Evolutionary conservation across 2,329 filamentous ascomycete genomes (phyloP).

Genomic region (Huntiella bhutanensis): DNA sequence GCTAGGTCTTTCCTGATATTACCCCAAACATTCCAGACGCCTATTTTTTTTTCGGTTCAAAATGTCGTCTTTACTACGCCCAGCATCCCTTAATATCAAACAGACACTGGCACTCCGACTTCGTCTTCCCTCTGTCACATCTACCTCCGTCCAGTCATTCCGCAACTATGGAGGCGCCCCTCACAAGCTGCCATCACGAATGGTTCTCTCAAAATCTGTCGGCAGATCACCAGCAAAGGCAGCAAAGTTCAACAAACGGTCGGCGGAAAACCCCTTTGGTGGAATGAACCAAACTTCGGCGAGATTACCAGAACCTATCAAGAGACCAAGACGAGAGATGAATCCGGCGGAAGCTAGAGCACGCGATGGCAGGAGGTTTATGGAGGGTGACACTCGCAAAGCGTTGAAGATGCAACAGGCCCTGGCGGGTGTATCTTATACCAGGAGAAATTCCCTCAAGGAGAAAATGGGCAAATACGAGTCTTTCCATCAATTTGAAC

Average conservation of each 20-base stretch:
- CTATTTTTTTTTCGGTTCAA: too few relatives aligned
- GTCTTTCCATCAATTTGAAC: slow-evolving; percentile 61
- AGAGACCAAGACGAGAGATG: too few relatives aligned
- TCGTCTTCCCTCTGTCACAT: background rate
- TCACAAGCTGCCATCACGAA: slow-evolving; percentile 27
- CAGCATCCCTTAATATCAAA: background rate
- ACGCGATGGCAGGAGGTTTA: slow-evolving; percentile 20
- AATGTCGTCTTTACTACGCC: slow-evolving; percentile 2
- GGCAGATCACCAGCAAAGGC: slow-evolving; percentile 22
- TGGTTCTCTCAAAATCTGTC: slow-evolving; percentile 38
- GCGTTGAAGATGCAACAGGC: slow-evolving; percentile 87
- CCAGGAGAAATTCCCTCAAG: slow-evolving; percentile 34
- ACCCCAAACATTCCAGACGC: too few relatives aligned
- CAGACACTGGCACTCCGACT: background rate
- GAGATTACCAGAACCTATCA: slow-evolving; percentile 15
- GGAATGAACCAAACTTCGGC: slow-evolving; percentile 37
- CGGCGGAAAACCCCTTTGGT: slow-evolving; percentile 30
- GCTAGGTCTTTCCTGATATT: too few relatives aligned
- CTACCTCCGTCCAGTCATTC: background rate
- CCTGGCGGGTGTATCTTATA: slow-evolving; percentile 59
- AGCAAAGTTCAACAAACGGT: slow-evolving; percentile 20
- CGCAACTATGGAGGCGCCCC: slow-evolving; percentile 6
- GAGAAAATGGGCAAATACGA: slow-evolving; percentile 46
- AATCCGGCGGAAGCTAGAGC: too few relatives aligned
- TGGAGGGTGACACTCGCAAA: slow-evolving; percentile 31